phyloP scores from a whole-genome alignment of 1,139 yeast genomes.

The Diutina siamensis region DNA sequence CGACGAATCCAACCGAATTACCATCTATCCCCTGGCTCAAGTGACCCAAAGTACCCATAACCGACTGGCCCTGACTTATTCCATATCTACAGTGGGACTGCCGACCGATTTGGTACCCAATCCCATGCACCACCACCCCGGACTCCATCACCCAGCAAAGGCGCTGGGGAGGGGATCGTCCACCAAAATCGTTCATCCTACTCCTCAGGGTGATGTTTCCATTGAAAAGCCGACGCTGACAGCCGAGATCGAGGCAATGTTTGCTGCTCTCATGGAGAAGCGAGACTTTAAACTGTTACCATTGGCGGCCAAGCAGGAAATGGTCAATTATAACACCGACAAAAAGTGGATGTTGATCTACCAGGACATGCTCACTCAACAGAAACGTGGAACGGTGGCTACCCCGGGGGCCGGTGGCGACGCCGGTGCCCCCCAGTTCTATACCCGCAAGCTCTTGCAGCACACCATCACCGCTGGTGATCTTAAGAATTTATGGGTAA shows the following conservation, averaged over 20 bases:
- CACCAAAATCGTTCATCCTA: not conserved
- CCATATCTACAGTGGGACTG: not conserved
- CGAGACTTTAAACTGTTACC: slow-evolving; percentile 79
- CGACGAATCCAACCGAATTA: not conserved
- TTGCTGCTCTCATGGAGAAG: slow-evolving; percentile 63
- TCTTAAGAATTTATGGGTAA: slow-evolving; percentile 79
- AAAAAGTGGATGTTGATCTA: slow-evolving; percentile 89
- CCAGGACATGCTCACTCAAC: slow-evolving; percentile 76
- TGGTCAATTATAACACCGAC: slow-evolving; percentile 62
- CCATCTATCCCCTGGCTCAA: not conserved
- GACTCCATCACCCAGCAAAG: not conserved
- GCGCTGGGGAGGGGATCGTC: not conserved
- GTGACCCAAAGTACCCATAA: not conserved
- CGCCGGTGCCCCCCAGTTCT: slow-evolving; percentile 55
- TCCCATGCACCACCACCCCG: slow-evolving; percentile 5
- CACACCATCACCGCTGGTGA: slow-evolving; percentile 60
- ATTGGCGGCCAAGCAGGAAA: slow-evolving; percentile 63
- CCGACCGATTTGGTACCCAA: not conserved
- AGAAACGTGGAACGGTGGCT: slow-evolving; percentile 32
- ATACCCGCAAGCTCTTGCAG: slow-evolving; percentile 63
- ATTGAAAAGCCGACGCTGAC: not conserved
- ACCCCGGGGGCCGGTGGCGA: slow-evolving; percentile 20
- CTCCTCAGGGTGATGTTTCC: not conserved
- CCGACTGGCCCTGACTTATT: slow-evolving; percentile 4
- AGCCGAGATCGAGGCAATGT: slow-evolving; percentile 50